These are phyloP conservation scores for Trifolium subterraneum DNA, from an alignment of 306 rosid species.

Conservation along the genomic window DNA sequence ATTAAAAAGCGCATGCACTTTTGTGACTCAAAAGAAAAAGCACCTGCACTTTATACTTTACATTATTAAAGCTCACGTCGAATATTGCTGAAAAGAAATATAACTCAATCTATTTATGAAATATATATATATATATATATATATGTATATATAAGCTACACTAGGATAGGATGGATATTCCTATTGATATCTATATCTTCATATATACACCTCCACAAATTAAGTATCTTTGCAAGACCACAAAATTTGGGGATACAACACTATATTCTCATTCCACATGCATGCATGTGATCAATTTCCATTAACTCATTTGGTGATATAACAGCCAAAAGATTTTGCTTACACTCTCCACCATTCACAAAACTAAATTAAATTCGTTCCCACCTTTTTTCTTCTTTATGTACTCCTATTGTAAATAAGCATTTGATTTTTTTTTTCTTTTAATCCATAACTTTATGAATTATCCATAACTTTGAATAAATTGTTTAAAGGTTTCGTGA, in stretches of 20 bases:
- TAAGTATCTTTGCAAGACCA: constrained; percentile 32
- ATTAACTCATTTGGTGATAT: neutral
- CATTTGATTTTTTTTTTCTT: neutral
- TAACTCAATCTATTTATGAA: neutral
- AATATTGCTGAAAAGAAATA: neutral
- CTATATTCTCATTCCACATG: neutral
- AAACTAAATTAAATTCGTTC: neutral
- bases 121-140: neutral
- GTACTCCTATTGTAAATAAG: neutral
- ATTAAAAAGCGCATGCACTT: neutral
- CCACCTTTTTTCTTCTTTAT: neutral
- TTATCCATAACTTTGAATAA: neutral
- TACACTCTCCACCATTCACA: neutral
- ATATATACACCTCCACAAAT: neutral
- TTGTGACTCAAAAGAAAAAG: neutral
- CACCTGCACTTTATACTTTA: neutral
- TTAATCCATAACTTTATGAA: neutral
- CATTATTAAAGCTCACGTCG: neutral
- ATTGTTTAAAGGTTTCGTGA: no score
- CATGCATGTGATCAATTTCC: neutral
- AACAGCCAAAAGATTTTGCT: neutral
- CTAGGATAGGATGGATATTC: neutral
- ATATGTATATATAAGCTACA: neutral
- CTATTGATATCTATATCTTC: neutral
- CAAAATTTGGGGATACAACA: constrained; percentile 28